A percentile compares a stretch with the other conserved stretches of the same genome.
phyloP scores from a whole-genome alignment of 306 rosid genomes.

The Citrullus amarus region DNA sequence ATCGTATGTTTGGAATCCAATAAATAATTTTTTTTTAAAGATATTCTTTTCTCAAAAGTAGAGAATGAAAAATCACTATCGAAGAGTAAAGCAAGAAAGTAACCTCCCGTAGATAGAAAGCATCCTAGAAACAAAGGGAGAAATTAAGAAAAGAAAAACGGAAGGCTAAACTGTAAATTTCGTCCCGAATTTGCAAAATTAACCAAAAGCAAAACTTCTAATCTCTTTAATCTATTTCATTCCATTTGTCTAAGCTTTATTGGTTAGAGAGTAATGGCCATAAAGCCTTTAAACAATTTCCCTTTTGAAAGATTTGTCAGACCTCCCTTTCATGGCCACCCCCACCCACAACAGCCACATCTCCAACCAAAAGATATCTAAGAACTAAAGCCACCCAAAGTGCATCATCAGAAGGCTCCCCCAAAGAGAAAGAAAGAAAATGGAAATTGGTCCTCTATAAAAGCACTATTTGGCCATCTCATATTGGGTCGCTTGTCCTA shows the following conservation, averaged over 20 bases:
- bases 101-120: too few species aligned
- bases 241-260: background rate
- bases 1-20: too few species aligned
- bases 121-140: too few species aligned
- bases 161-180: too few species aligned
- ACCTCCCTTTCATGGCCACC: background rate
- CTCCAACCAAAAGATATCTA: background rate
- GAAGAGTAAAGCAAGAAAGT: too few species aligned
- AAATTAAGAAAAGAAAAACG: too few species aligned
- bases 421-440: background rate
- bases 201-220: background rate
- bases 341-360: background rate
- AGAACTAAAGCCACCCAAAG: slow-evolving; percentile 5
- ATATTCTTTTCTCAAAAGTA: too few species aligned
- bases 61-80: too few species aligned
- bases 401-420: background rate
- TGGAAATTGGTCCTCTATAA: background rate
- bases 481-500: background rate
- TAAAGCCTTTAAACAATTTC: background rate
- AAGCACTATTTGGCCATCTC: background rate
- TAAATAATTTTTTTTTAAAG: too few species aligned
- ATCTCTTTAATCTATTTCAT: background rate
- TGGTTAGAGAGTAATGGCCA: background rate
- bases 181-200: too few species aligned
- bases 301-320: background rate